These are phyloP conservation scores for Aspergillus brasiliensis DNA, from an alignment of 2,329 filamentous ascomycete species.

Conservation along the genomic window DNA sequence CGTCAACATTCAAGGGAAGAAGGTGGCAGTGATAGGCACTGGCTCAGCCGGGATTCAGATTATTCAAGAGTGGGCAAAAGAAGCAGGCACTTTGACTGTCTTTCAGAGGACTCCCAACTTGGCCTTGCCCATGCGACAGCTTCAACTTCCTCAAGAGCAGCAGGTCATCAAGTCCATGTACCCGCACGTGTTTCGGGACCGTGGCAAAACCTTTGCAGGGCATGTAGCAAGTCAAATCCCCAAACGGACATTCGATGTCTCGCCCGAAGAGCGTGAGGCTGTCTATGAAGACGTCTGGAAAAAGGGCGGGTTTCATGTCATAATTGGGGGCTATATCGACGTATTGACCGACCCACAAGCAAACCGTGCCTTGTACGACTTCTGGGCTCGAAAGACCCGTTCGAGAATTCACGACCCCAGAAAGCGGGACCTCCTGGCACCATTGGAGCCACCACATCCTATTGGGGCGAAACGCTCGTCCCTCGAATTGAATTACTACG, in stretches of 20 bases:
- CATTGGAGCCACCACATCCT: slow-evolving; percentile 54
- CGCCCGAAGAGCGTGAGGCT: slow-evolving; percentile 50
- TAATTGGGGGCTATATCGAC: slow-evolving; percentile 57
- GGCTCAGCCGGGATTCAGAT: slow-evolving; percentile 60
- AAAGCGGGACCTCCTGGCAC: slow-evolving; percentile 57
- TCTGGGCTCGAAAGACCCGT: slow-evolving; percentile 58
- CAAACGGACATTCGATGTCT: slow-evolving; percentile 56
- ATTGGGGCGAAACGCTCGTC: slow-evolving; percentile 57
- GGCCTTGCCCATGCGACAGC: slow-evolving; percentile 62
- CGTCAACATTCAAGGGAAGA: slow-evolving; percentile 51
- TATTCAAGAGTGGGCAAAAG: slow-evolving; percentile 58
- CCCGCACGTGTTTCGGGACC: slow-evolving; percentile 52
- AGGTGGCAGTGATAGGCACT: slow-evolving; percentile 57
- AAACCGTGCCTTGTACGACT: slow-evolving; percentile 57
- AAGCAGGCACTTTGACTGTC: slow-evolving; percentile 52
- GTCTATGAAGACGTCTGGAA: slow-evolving; percentile 54
- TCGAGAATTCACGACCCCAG: slow-evolving; percentile 54
- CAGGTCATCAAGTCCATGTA: slow-evolving; percentile 47
- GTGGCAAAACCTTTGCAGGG: slow-evolving; percentile 57
- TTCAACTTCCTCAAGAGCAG: slow-evolving; percentile 53
- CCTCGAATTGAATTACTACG: slow-evolving; percentile 55
- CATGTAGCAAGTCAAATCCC: slow-evolving; percentile 54
- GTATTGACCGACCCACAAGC: slow-evolving; percentile 48
- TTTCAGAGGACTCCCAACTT: slow-evolving; percentile 69
- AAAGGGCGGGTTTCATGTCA: slow-evolving; percentile 57